Base-by-base conservation (phyloP, 2,329 filamentous ascomycete species). In the Triangularia verruculosa region DNA sequence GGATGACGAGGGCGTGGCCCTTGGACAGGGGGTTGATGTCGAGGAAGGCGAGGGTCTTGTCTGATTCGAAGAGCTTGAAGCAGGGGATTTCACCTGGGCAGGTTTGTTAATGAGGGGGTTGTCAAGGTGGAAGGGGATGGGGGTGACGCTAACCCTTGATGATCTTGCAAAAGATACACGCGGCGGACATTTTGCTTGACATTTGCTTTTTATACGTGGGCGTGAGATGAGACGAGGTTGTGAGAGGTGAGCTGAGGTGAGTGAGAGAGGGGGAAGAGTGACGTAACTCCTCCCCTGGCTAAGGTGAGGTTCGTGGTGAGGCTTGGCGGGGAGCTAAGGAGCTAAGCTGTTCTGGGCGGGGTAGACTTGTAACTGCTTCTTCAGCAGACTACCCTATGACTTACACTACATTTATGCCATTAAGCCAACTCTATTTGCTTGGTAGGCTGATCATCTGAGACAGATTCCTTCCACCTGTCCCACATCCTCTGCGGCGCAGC, bases 101-200 rank as follows among this genome's bases (percentile, higher is more conserved):
- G 4, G 56, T 32, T 6, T n/a, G 27, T 56, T 15, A 58, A 32
- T 43, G 22, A 24, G 32, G 22, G 56, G 39, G 15, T 32, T 13
- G 47, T 68, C 64, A 69, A 13, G 9, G 22, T 9, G n/a, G 17
- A 13, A 20, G 6, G 6, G n/a, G n/a, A 28, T 28, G n/a, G 39
- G n/a, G 4, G 7, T 7, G 17, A 39, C 52, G 32, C 15, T 34
- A 47, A 57, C 94, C 94, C 85, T 96, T 96, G 82, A 99, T 90
- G 76, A 99, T 98, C 78, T 92, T 96, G 85, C 95, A 99, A 82
- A 99, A 99, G 74, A 98, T 92, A 77, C 95, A 99, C 67, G 69
- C 82, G 61, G 89, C 83, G 4, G 39, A 47, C 80, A 86, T 85
- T 65, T 70, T 79, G 64, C 69, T 75, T 39, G 71, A 66, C 72